A percentile compares a stretch with the other conserved stretches of the same genome.
phyloP scores from a whole-genome alignment of 768 basidiomycete species.

The Termitomyces sp. region DNA sequence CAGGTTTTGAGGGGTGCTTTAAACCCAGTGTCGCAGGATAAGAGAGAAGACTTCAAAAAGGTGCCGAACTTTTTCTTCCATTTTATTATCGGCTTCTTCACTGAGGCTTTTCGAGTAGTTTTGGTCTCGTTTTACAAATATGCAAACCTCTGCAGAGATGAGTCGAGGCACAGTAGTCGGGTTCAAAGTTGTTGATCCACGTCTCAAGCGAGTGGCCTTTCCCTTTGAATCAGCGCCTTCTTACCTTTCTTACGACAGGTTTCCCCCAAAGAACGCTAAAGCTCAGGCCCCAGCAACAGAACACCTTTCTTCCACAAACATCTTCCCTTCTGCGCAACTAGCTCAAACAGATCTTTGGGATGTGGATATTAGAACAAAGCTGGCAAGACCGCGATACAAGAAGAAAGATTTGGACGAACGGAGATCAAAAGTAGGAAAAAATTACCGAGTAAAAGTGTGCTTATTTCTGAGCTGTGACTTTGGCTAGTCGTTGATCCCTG shows the following conservation, averaged over 20 bases:
- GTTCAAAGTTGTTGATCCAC: slow-evolving; percentile 69
- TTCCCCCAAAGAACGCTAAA: slow-evolving; percentile 77
- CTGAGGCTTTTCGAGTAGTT: slow-evolving; percentile 36
- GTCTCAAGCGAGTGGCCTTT: slow-evolving; percentile 62
- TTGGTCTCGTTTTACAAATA: slow-evolving; percentile 56
- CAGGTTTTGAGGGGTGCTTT: slow-evolving; percentile 68
- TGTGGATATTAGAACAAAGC: slow-evolving; percentile 38
- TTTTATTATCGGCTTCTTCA: not conserved
- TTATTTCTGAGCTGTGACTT: not conserved
- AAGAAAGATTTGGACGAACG: slow-evolving; percentile 87
- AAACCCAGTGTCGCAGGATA: slow-evolving; percentile 41
- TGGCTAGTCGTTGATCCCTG: slow-evolving; percentile 69
- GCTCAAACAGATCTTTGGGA: slow-evolving; percentile 78
- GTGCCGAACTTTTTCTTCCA: slow-evolving; percentile 25
- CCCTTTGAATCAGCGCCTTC: not conserved
- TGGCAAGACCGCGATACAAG: slow-evolving; percentile 63
- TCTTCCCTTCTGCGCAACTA: slow-evolving; percentile 51
- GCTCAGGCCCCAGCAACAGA: slow-evolving; percentile 24
- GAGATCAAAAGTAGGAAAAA: slow-evolving; percentile 53
- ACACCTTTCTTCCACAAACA: slow-evolving; percentile 23
- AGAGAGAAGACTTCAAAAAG: slow-evolving; percentile 53
- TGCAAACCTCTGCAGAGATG: slow-evolving; percentile 63
- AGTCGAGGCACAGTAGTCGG: slow-evolving; percentile 77
- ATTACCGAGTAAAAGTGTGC: not conserved
- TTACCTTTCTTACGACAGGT: slow-evolving; percentile 38